Conservation (phyloP, 2,329 filamentous ascomycete species). For the Cladosporium sp. region DNA sequence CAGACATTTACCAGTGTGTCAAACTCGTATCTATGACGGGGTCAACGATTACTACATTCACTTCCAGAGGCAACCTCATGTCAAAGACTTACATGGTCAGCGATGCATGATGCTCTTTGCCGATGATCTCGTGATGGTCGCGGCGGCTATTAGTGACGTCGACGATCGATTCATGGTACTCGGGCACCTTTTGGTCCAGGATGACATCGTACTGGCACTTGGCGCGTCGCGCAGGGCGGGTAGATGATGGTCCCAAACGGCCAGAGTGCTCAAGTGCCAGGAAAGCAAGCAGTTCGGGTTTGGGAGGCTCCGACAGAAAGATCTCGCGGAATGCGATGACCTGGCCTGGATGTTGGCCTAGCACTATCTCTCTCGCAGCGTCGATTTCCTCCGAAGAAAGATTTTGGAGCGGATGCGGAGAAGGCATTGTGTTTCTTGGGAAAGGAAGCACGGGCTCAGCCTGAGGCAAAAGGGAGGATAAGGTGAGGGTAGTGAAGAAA, state of each 20-base stretch:
- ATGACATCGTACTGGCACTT: slow-evolving; percentile 55
- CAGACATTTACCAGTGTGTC: slow-evolving; percentile 45
- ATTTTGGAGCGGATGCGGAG: background rate
- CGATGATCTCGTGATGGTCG: slow-evolving; percentile 27
- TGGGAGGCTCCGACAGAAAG: slow-evolving; percentile 28
- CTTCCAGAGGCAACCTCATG: too few species aligned
- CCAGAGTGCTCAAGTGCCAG: slow-evolving; percentile 32
- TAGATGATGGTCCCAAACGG: slow-evolving; percentile 18
- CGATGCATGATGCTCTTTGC: slow-evolving; percentile 25
- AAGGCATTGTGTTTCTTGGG: too few species aligned
- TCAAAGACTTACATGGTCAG: slow-evolving; percentile 26
- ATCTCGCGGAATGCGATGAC: slow-evolving; percentile 25
- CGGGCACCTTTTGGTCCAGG: slow-evolving; percentile 44
- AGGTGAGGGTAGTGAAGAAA: too few species aligned
- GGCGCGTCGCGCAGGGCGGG: slow-evolving; percentile 41
- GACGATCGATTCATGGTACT: slow-evolving; percentile 51
- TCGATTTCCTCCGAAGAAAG: background rate
- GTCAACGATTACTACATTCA: background rate
- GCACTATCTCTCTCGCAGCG: background rate
- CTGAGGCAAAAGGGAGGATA: too few species aligned
- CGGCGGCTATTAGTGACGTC: slow-evolving; percentile 21
- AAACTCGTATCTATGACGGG: slow-evolving; percentile 36
- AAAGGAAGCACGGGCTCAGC: too few species aligned
- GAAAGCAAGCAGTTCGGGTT: slow-evolving; percentile 23
- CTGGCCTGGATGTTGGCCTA: background rate